Percentiles rank a stretch among this genome's conserved stretches.
Evolutionary conservation across 495 filamentous ascomycete species (phyloP).

Genomic region (Penicillium macrosclerotiorum): DNA sequence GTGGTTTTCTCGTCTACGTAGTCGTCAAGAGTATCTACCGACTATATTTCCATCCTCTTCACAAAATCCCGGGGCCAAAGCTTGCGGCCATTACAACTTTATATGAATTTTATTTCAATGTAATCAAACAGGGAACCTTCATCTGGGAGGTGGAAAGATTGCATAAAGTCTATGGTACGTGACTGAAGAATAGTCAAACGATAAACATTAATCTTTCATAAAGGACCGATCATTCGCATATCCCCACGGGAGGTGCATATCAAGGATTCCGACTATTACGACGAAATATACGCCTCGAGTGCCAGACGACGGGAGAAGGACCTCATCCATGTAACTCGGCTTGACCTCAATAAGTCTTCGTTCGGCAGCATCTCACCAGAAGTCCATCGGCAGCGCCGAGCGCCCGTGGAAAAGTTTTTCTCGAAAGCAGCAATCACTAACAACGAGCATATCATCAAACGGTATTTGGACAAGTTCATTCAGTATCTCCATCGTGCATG

Average conservation of each 20-base stretch:
- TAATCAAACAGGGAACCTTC: conserved; percentile 35
- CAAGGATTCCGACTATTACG: conserved; percentile 37
- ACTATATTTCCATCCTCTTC: conserved; percentile 50
- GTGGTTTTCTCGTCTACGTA: conserved; percentile 17
- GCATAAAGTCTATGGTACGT: conserved; percentile 48
- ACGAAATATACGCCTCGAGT: conserved; percentile 30
- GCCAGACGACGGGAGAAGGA: conserved; percentile 27
- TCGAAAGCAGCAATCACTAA: conserved; percentile 21
- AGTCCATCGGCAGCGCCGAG: conserved; percentile 25
- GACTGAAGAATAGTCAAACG: not conserved
- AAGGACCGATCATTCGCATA: conserved; percentile 54
- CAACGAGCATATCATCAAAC: conserved; percentile 13
- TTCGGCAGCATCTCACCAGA: conserved; percentile 23
- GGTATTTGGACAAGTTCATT: conserved; percentile 15
- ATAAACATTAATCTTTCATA: not conserved
- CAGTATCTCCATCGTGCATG: conserved; percentile 10
- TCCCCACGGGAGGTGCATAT: conserved; percentile 50
- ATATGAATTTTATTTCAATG: conserved; percentile 54
- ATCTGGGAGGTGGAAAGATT: conserved; percentile 42
- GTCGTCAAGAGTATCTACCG: conserved; percentile 35
- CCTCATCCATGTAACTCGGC: conserved; percentile 8
- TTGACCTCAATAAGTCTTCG: conserved; percentile 11
- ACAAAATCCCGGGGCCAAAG: conserved; percentile 43
- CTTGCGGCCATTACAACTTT: conserved; percentile 45
- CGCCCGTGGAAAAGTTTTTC: conserved; percentile 26